Evolutionary conservation across 495 filamentous ascomycete genomes (phyloP).

Genomic region (Hamigera avellanea): DNA sequence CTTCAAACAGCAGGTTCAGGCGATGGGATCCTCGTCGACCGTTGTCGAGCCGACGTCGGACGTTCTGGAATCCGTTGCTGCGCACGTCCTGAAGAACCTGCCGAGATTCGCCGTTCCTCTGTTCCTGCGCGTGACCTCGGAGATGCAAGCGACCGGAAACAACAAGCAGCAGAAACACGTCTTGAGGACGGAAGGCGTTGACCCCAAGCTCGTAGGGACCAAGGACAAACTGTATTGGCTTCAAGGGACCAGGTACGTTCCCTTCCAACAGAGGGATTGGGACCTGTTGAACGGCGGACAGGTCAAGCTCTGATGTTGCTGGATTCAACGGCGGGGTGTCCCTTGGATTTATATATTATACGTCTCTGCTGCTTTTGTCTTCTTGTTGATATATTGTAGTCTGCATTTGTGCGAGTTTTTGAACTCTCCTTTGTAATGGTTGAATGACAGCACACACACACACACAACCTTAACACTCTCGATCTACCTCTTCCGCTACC

Average conservation of each 20-base stretch:
- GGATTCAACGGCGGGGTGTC: no score
- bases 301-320: conserved; percentile 47
- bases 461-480: no score
- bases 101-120: conserved; percentile 69
- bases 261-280: conserved; percentile 59
- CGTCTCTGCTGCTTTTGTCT: no score
- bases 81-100: conserved; percentile 44
- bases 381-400: no score
- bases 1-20: conserved; percentile 32
- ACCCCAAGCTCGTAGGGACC: conserved; percentile 43
- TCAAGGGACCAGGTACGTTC: conserved; percentile 50
- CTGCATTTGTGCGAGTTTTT: no score
- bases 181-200: conserved; percentile 62
- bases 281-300: conserved; percentile 49
- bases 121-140: conserved; percentile 57
- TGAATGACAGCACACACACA: no score
- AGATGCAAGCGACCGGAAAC: conserved; percentile 63
- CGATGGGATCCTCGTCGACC: conserved; percentile 11
- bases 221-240: conserved; percentile 62
- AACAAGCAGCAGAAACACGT: conserved; percentile 75
- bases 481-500: no score
- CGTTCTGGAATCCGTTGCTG: conserved; percentile 45
- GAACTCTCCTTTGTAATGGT: no score
- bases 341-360: no score
- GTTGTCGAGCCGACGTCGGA: conserved; percentile 23